Evolutionary conservation across 2,329 filamentous ascomycete genomes (phyloP).

Genomic region (Nigrospora osmanthi): DNA sequence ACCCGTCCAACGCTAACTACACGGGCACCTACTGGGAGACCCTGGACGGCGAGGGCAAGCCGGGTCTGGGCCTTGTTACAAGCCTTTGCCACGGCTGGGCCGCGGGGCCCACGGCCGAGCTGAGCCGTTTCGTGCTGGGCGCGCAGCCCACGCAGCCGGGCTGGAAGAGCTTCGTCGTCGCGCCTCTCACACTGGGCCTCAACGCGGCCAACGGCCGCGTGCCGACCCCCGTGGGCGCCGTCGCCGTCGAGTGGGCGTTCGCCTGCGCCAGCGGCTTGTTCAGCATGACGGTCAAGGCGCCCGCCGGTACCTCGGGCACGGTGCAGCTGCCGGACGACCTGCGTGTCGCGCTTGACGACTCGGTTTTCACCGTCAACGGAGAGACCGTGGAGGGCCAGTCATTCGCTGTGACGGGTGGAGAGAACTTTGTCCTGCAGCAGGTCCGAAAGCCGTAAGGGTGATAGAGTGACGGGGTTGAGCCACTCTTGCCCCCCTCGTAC

Average conservation of each 20-base stretch:
- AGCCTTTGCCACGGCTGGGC: conserved; percentile 25
- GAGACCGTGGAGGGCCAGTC: background rate
- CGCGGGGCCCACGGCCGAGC: conserved; percentile 22
- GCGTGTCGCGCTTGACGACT: background rate
- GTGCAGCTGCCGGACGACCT: background rate
- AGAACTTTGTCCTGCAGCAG: background rate
- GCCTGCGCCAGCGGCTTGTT: background rate
- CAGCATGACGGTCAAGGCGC: conserved; percentile 1
- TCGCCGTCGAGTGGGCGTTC: background rate
- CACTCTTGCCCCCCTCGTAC: no score
- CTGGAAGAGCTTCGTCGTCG: conserved; percentile 10
- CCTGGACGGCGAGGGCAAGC: conserved; percentile 11
- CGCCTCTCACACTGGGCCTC: conserved; percentile 11
- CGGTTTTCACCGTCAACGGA: background rate
- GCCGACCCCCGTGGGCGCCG: background rate
- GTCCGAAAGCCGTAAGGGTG: background rate
- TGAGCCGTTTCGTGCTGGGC: conserved; percentile 20
- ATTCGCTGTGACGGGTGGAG: background rate
- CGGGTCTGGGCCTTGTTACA: conserved; percentile 16
- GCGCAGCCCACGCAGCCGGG: conserved; percentile 11
- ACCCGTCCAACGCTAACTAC: conserved; percentile 14
- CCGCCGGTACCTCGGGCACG: background rate
- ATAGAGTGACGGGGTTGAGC: background rate
- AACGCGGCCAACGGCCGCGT: conserved; percentile 5
- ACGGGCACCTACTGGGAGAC: conserved; percentile 23